Evolutionary conservation across 129 eudicot species (phyloP), one percentile per base, ranked within the genome.

Genomic region (Tagetes patula): DNA sequence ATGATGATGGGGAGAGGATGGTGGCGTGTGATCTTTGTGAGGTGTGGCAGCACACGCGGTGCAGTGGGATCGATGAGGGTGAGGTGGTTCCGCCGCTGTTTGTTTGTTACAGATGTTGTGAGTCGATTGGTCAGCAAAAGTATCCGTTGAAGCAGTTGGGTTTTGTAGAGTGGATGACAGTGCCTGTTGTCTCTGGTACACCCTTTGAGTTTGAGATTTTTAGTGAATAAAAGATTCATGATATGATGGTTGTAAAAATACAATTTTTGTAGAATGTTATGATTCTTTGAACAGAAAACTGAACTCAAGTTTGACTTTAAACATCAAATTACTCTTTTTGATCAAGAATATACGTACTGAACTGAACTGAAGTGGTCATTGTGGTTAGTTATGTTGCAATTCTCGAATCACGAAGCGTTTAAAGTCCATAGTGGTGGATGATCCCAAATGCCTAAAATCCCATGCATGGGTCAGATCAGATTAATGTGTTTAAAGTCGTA

Each of bases 1-100:
- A 94, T 66, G 97, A 94, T 74, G 98, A 94, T 67, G 98, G 98
- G 0, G 97, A 94, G 77, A 79, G 96, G 75, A 94, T 94, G 98
- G 86, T 90, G 79, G 82, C 98, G 0, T 94, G 98, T 79, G 98
- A 94, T 67, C 67, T 90, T 1, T 94, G 99, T 69, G 99, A 88
- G 83, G 81, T 81, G 5, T 94, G 99, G 99, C 96, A 94, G 77
- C 97, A 94, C 64, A 94, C 99, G 0, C 72, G 82, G 34, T 94
- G 99, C 83, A 77, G 78, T 20, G 98, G 96, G 39, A 89, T 93
- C 3, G 89, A 79, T 3, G 98, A 93, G 55, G 64, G 72, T 2
- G 85, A 85, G 41, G 84, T 75, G 1, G 92, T 94, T 46, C 98
- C 98, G 0, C 87, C 87, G 7, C 39, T 94, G 66, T 94, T 87